Percentiles rank a stretch among this genome's conserved stretches.
Conservation (phyloP, 2,329 filamentous ascomycete species). For the Aspergillus melleus region DNA sequence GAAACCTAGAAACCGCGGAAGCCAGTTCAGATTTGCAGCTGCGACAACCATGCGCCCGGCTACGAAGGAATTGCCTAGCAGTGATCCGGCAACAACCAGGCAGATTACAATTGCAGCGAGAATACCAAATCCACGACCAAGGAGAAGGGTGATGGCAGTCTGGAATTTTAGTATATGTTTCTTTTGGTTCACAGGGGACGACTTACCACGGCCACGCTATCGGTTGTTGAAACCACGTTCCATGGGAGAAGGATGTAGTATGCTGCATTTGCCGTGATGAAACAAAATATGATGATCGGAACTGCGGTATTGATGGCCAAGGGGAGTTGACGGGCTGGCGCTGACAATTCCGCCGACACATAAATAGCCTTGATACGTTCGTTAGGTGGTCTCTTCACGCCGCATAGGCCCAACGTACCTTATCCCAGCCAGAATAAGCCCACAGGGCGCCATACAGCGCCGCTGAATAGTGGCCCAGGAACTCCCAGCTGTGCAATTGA, state of each 20-base stretch:
- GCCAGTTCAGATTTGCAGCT: not conserved
- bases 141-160: not conserved
- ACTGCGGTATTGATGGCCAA: constrained; percentile 19
- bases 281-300: constrained; percentile 15
- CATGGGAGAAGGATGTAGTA: constrained; percentile 16
- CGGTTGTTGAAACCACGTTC: not conserved
- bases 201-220: not conserved
- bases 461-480: constrained; percentile 17
- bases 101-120: not conserved
- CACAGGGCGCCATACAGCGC: constrained; percentile 19
- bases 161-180: not conserved
- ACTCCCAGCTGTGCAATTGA: constrained; percentile 13
- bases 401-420: constrained; percentile 13
- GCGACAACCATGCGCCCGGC: not conserved
- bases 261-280: constrained; percentile 16
- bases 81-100: not conserved
- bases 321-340: constrained; percentile 17
- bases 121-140: not conserved
- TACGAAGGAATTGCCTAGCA: not conserved
- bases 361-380: not conserved
- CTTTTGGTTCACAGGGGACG: not conserved
- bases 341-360: constrained; percentile 14
- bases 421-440: constrained; percentile 22
- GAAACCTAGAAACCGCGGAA: not conserved
- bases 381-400: not conserved